Evolutionary conservation across 2,329 filamentous ascomycete species (phyloP).

Genomic region (Dothistroma pini): DNA sequence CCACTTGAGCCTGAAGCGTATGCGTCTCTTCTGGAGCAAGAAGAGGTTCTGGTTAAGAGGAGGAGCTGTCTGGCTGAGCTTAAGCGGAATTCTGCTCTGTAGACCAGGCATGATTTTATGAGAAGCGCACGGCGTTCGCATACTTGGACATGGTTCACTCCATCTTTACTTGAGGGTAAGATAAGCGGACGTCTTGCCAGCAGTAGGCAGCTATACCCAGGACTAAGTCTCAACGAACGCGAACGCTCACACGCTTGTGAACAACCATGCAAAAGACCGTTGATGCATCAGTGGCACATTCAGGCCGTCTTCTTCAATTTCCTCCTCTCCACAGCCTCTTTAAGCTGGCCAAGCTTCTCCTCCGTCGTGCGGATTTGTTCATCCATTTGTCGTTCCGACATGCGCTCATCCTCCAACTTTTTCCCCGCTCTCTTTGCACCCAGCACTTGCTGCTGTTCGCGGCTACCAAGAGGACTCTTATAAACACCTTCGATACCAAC

Average conservation of each 20-base stretch:
- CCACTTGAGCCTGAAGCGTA: neutral
- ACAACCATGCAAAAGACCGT: conserved; percentile 2
- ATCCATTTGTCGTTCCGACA: conserved; percentile 80
- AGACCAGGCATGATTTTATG: no score
- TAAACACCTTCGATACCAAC: conserved; percentile 62
- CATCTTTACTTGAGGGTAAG: neutral
- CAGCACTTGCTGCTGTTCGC: conserved; percentile 29
- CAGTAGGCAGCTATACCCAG: neutral
- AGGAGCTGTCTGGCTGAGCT: neutral
- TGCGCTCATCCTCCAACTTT: conserved; percentile 50
- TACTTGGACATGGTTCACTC: no score
- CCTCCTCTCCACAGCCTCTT: conserved; percentile 64
- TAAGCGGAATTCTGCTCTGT: neutral
- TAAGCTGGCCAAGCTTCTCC: conserved; percentile 73
- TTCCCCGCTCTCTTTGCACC: conserved; percentile 26
- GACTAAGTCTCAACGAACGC: conserved; percentile 12
- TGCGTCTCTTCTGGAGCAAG: neutral
- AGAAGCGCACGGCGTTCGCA: no score
- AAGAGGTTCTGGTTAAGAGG: neutral
- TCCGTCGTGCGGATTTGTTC: conserved; percentile 82
- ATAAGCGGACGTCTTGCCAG: neutral
- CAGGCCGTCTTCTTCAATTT: conserved; percentile 32
- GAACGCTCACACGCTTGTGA: conserved; percentile 24
- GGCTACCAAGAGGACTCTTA: conserved; percentile 21
- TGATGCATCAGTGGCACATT: neutral